Percentiles rank a stretch among this genome's conserved stretches.
Conservation (phyloP, 306 rosid species). For the Pyrus communis region DNA sequence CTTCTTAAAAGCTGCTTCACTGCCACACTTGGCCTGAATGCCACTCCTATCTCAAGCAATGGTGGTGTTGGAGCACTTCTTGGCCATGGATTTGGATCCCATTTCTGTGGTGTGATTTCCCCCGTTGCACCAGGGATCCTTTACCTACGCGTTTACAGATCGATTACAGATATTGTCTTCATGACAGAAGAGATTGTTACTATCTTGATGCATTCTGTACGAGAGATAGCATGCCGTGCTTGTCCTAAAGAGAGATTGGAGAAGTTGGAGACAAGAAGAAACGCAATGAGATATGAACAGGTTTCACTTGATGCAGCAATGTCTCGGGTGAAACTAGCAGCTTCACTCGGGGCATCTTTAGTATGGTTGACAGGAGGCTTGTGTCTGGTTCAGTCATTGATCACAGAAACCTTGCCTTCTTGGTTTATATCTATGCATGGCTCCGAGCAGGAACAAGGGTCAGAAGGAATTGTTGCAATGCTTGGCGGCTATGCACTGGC, state of each 20-base stretch:
- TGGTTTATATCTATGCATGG: constrained; percentile 84
- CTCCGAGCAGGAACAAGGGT: constrained; percentile 44
- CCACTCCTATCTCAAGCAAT: constrained; percentile 48
- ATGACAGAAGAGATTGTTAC: constrained; percentile 71
- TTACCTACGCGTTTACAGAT: constrained; percentile 65
- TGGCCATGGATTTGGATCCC: constrained; percentile 83
- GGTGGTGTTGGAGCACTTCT: constrained; percentile 92
- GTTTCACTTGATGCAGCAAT: constrained; percentile 68
- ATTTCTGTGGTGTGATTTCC: constrained; percentile 66
- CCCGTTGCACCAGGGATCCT: constrained; percentile 95
- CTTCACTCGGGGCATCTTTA: constrained; percentile 82
- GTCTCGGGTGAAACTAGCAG: constrained; percentile 79
- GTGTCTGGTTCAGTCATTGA: constrained; percentile 62
- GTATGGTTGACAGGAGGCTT: constrained; percentile 85
- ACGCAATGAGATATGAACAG: constrained; percentile 42
- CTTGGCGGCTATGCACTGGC: constrained; percentile 87
- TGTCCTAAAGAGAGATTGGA: constrained; percentile 38
- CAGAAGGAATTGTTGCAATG: constrained; percentile 72
- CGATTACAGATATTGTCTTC: constrained; percentile 58
- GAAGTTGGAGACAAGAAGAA: constrained; percentile 42
- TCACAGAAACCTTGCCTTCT: constrained; percentile 86
- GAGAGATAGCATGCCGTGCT: constrained; percentile 50
- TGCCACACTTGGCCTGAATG: constrained; percentile 72
- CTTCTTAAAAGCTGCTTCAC: constrained; percentile 92
- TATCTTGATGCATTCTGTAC: constrained; percentile 70